Evolutionary conservation across 768 basidiomycete species (phyloP), one percentile per base, ranked within the genome.

Genomic region (Panus rudis): DNA sequence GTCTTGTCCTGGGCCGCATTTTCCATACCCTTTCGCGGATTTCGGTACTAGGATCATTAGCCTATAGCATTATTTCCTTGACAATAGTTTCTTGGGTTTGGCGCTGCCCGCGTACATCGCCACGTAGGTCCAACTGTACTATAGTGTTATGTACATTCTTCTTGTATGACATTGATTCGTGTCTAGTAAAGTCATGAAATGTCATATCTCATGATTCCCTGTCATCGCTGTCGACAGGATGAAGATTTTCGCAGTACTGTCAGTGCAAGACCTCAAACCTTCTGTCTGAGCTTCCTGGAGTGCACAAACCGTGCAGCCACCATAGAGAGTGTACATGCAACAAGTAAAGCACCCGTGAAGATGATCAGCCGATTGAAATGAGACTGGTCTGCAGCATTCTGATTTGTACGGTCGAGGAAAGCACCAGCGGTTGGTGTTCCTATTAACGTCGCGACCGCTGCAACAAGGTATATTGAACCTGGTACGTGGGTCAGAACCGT

Each of bases 41-140:
- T 66, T 78, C 26, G 72, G 75, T 37, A 72, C 73, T 7, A 63
- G 78, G 16, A 68, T 79, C 33, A 70, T 79, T 26, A 56, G 56
- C 12, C 44, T 67, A n/a, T 70, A 47, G 60, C 3, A 10, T 5
- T 32, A n/a, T n/a, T n/a, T n/a, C n/a, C n/a, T n/a, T n/a, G n/a
- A n/a, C n/a, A n/a, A n/a, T n/a, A n/a, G n/a, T n/a, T n/a, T n/a
- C n/a, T n/a, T n/a, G n/a, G n/a, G n/a, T n/a, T n/a, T n/a, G n/a
- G n/a, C n/a, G n/a, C n/a, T n/a, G n/a, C n/a, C n/a, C n/a, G n/a
- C n/a, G n/a, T n/a, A n/a, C n/a, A n/a, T n/a, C n/a, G n/a, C n/a
- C n/a, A n/a, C n/a, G n/a, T n/a, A n/a, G n/a, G n/a, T n/a, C n/a
- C n/a, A n/a, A n/a, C n/a, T n/a, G n/a, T n/a, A n/a, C n/a, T n/a